Base-by-base conservation (phyloP, 257 asterid species). In the Handroanthus guayacan region DNA sequence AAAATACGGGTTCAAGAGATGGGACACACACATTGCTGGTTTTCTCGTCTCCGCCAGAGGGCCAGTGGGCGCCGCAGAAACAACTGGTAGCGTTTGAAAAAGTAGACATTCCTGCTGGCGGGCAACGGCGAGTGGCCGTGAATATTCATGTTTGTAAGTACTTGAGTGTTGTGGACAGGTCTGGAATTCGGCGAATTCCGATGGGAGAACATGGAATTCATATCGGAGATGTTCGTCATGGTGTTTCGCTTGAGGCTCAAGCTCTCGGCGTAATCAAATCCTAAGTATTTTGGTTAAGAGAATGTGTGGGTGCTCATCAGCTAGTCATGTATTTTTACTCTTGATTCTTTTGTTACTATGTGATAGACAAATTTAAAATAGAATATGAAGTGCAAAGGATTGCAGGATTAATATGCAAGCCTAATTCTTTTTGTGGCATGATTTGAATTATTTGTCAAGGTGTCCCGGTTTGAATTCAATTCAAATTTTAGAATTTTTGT, bases 1-100 rank as follows among this genome's bases (percentile, higher is more conserved):
- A 78, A 50, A 92, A 92, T 73, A 71, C 82, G 13, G 98, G 98
- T 0, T 54, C 86, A 1, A 80, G 62, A 41, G 90, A 84, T 3
- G 94, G 97, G 3, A 43, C 94, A 13, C 98, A 89, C 83, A 82
- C 95, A 1, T 10, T 92, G 79, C 89, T 92, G 3, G 84, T 92
- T 65, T 92, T 78, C 76, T 81, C 95, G 1, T 65, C 87, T 1
- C 93, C 96, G 0, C 97, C 95, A 0, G 75, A 65, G 1, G 88
- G 25, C 3, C 62, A 50, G 3, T 80, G 90, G 91, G 87, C 84
- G 2, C 92, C 96, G 2, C 88, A 51, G 43, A 89, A 73, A 44
- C 96, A 93, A 34, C 55, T 93, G 71, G 89, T 91, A n/a, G 91
- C 90, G 2, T 92, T 92, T 56, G 76, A 90, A 72, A 89, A 81